Base-by-base conservation (phyloP, 805 yeast genomes). In the Candida hispaniensis region DNA sequence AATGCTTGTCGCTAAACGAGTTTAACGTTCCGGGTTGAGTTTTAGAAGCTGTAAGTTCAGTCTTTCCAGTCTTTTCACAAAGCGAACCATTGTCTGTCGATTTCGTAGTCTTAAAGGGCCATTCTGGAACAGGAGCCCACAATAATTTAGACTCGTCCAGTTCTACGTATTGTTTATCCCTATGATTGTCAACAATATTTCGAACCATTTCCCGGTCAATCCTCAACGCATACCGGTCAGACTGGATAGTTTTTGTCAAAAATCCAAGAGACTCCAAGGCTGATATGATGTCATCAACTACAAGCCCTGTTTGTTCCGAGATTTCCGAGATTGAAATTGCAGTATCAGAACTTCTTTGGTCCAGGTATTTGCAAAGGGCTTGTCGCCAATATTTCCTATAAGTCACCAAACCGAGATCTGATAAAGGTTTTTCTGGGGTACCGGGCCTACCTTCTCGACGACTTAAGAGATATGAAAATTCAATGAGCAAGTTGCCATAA, bases 391-490 rank as follows among this genome's bases (percentile, higher is more conserved):
- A 88, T 47, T 74, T 79, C 43, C 93, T 61, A 55, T 88, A 91
- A 41, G 95, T 79, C 18, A 79, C 56, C 33, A 85, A 59, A 0
- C 98, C 98, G 38, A 88, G 59, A 44, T 79, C 86, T 45, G 91
- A 77, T 39, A 88, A 63, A 0, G 98, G 98, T 50, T 86, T 88
- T 49, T 91, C 98, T 0, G 98, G 98, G 0, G 96, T 80, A 0
- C 97, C 98, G 39, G 69, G 67, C 43, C 75, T 77, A 46, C 68
- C 73, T 52, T 88, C 96, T 40, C 71, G 65, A 34, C 78, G 62
- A 1, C 91, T 70, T 30, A 91, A 58, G 11, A 85, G 56, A 51
- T 91, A 91, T 39, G 94, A 81, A 54, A 91, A 83, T 44, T 81
- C 93, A 51, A 91, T 88, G 40, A 91, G 61, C 41, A 88, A 68